Base-by-base conservation (phyloP, 2,329 filamentous ascomycete genomes). In the Tolypocladium album region DNA sequence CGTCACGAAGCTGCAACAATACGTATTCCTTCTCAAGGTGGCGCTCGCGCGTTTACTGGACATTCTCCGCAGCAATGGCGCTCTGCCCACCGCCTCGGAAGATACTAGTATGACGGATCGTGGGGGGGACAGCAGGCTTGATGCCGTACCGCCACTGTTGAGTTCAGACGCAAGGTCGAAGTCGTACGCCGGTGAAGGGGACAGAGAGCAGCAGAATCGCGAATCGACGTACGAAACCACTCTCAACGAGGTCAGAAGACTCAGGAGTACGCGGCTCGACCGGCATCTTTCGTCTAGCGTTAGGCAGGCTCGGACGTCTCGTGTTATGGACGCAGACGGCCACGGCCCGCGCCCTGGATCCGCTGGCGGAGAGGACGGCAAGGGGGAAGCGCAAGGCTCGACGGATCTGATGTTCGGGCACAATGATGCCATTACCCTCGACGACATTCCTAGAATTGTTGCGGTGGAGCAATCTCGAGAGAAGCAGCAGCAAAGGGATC, bases 391-490 rank as follows among this genome's bases (percentile, higher is more conserved):
- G 15, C 74, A 75, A 60, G 82, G 84, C 24, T 82, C 87, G 39
- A 87, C 88, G 20, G 90, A 93, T 67, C 81, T 92, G 66, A 93
- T 92, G 69, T 92, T 99, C 69, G 91, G 91, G 42, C 87, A 92
- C 65, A 89, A 93, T 69, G 92, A 97, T 73, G 91, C 91, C 31
- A 83, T 99, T 63, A 97, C 93, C 0, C 78, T 99, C 60, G 94
- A 99, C 69, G 94, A 99, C 69, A 97, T 99, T 66, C 92, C 94
- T 11, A 85, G 94, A 64, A 96, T 99, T 68, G 92, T 97, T 50
- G 94, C 94, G 40, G 90, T 94, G 17, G 92, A 97, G 72, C 93
- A 97, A 74, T 92, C 93, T 31, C 88, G 92, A 67, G 93, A 97
- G 70, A 91, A 96, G 71, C 91, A 90, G 69, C 88, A 87, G 62